These are phyloP conservation scores for Hypoxylon sp. DNA, from an alignment of 2,329 filamentous ascomycete species.

Conservation along the genomic window DNA sequence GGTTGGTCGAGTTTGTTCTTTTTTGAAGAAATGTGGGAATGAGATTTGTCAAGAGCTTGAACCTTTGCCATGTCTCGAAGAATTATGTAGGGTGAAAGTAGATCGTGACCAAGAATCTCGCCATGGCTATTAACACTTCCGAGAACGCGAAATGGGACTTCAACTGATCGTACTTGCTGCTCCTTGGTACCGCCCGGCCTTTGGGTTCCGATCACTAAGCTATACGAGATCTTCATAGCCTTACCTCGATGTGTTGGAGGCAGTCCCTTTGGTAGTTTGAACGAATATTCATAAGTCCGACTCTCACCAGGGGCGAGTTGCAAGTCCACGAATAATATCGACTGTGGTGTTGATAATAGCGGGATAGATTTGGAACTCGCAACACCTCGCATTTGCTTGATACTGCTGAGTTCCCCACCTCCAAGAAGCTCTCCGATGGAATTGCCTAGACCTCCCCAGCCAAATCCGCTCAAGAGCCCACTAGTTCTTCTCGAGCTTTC, in stretches of 20 bases:
- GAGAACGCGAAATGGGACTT: slow-evolving; percentile 91
- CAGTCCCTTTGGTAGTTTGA: slow-evolving; percentile 87
- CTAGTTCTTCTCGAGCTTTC: slow-evolving; percentile 81
- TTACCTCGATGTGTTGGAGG: slow-evolving; percentile 92
- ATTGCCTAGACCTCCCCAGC: slow-evolving; percentile 89
- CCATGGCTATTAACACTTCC: slow-evolving; percentile 92
- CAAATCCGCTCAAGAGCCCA: slow-evolving; percentile 85
- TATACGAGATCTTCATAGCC: slow-evolving; percentile 94
- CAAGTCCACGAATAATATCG: slow-evolving; percentile 94
- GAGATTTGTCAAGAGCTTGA: slow-evolving; percentile 63
- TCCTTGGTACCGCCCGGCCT: slow-evolving; percentile 82
- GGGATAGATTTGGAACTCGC: slow-evolving; percentile 90
- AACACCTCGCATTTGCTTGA: slow-evolving; percentile 93
- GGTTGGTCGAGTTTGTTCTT: slow-evolving; percentile 51
- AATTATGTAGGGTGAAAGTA: slow-evolving; percentile 94
- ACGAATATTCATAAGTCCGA: slow-evolving; percentile 87
- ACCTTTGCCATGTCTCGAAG: slow-evolving; percentile 85
- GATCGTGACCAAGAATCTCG: slow-evolving; percentile 90
- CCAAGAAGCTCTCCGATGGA: slow-evolving; percentile 91
- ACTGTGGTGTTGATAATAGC: slow-evolving; percentile 93
- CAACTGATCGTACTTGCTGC: slow-evolving; percentile 89
- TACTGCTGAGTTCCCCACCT: slow-evolving; percentile 87
- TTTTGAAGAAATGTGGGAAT: slow-evolving; percentile 45
- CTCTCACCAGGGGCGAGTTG: slow-evolving; percentile 90
- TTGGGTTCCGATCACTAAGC: slow-evolving; percentile 92